Conservation (phyloP, 805 yeast genomes). For the Ogataea salicorniae region DNA sequence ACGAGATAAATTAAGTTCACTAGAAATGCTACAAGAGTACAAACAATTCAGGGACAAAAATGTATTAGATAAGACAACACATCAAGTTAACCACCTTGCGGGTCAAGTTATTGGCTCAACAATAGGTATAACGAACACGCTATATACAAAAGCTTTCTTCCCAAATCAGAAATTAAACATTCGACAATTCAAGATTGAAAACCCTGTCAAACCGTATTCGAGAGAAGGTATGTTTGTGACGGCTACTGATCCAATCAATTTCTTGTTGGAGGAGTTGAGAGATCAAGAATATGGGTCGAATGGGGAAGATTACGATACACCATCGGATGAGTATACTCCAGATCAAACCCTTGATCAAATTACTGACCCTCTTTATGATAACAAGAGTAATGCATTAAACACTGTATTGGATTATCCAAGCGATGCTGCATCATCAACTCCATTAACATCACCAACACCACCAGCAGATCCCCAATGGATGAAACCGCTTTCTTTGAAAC, state of each 20-base stretch:
- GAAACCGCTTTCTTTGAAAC: constrained; percentile 19
- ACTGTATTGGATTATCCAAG: no score
- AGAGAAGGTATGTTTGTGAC: constrained; percentile 29
- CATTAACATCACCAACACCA: background rate
- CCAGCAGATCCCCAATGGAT: constrained; percentile 15
- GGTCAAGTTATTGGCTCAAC: constrained; percentile 26
- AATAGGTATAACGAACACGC: constrained; percentile 24
- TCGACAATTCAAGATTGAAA: constrained; percentile 25
- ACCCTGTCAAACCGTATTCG: constrained; percentile 31
- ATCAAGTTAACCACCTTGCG: constrained; percentile 20
- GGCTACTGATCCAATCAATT: constrained; percentile 27
- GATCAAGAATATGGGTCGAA: background rate
- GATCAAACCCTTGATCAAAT: no score
- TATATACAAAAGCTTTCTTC: constrained; percentile 29
- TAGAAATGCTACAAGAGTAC: constrained; percentile 35
- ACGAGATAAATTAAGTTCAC: constrained; percentile 34
- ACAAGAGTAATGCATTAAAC: no score
- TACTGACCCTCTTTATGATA: no score
- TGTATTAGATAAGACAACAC: constrained; percentile 29
- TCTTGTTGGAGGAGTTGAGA: constrained; percentile 10
- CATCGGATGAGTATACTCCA: background rate
- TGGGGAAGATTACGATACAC: background rate
- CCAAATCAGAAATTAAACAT: constrained; percentile 27
- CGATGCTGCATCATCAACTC: background rate
- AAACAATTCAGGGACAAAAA: constrained; percentile 33